phyloP scores from a whole-genome alignment of 257 asterid genomes.

The Gynochthodes officinalis region DNA sequence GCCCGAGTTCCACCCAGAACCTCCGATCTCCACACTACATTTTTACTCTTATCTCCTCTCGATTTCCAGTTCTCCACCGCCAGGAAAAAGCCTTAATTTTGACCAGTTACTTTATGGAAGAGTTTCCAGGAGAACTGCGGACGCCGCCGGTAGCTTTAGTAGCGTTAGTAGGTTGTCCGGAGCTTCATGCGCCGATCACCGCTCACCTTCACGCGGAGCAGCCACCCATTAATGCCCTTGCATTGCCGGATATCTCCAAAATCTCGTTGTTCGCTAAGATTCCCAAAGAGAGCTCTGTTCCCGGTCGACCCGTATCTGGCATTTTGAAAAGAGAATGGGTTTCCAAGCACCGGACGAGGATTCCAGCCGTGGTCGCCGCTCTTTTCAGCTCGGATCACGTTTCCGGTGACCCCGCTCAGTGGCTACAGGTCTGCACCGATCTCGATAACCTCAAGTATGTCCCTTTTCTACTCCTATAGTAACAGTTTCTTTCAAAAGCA shows the following conservation, averaged over 20 bases:
- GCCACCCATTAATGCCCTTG: conserved; percentile 85
- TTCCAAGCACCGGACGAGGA: conserved; percentile 84
- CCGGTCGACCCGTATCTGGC: conserved; percentile 44
- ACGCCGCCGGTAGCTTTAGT: conserved; percentile 86
- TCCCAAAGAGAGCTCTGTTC: conserved; percentile 38
- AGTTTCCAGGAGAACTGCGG: conserved; percentile 84
- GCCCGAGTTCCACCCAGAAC: not conserved
- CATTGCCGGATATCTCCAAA: conserved; percentile 94
- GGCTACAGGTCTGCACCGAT: conserved; percentile 95
- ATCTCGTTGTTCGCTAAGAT: conserved; percentile 62
- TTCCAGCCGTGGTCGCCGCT: conserved; percentile 86
- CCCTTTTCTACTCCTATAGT: not conserved
- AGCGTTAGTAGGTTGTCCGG: conserved; percentile 76
- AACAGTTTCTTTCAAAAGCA: not conserved
- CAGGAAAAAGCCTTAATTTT: not conserved
- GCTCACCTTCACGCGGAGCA: conserved; percentile 78
- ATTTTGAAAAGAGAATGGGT: conserved; percentile 81
- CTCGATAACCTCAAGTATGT: conserved; percentile 84
- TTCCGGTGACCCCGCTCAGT: conserved; percentile 89
- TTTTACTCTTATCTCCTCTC: not conserved
- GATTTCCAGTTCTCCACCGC: too few species aligned
- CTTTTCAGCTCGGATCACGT: conserved; percentile 63
- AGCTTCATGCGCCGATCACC: conserved; percentile 70
- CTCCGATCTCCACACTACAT: conserved; percentile 2
- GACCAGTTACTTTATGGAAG: conserved; percentile 53